phyloP scores from a whole-genome alignment of 2,329 filamentous ascomycete species.

The Aspergillus versicolor region DNA sequence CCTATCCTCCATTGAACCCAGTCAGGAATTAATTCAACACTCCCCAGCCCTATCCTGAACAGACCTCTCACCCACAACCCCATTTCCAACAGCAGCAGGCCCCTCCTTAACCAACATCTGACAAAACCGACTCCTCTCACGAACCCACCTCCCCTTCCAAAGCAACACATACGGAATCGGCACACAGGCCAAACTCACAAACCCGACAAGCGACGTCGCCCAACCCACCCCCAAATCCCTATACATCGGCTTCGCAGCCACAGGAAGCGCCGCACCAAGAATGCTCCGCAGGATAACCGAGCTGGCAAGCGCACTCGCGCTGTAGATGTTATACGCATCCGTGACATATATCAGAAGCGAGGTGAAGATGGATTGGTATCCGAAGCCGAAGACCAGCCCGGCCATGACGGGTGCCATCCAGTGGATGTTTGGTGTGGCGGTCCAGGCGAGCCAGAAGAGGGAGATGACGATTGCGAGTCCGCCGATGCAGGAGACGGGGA shows the following conservation, averaged over 20 bases:
- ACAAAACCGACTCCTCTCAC: slow-evolving; percentile 31
- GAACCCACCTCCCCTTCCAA: slow-evolving; percentile 27
- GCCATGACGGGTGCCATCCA: slow-evolving; percentile 60
- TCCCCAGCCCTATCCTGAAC: not conserved
- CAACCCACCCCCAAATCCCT: slow-evolving; percentile 38
- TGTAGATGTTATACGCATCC: slow-evolving; percentile 67
- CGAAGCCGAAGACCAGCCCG: slow-evolving; percentile 61
- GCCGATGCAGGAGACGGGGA: slow-evolving; percentile 70
- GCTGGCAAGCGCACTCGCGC: slow-evolving; percentile 57
- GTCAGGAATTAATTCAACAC: too few species aligned
- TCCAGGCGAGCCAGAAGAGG: slow-evolving; percentile 61
- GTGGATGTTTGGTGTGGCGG: slow-evolving; percentile 48
- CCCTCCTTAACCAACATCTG: slow-evolving; percentile 28
- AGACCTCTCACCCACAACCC: not conserved
- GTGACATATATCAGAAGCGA: slow-evolving; percentile 64
- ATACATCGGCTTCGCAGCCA: slow-evolving; percentile 46
- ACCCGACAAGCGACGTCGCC: slow-evolving; percentile 43
- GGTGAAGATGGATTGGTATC: slow-evolving; percentile 64
- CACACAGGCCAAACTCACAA: slow-evolving; percentile 38
- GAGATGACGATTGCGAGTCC: slow-evolving; percentile 60
- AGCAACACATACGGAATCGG: slow-evolving; percentile 43
- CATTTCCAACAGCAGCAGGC: not conserved
- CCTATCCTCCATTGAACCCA: too few species aligned
- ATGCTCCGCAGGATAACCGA: slow-evolving; percentile 51
- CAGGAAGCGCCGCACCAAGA: slow-evolving; percentile 57